Evolutionary conservation across 2,329 filamentous ascomycete species (phyloP).

Genomic region (Pyrenochaeta sp.): DNA sequence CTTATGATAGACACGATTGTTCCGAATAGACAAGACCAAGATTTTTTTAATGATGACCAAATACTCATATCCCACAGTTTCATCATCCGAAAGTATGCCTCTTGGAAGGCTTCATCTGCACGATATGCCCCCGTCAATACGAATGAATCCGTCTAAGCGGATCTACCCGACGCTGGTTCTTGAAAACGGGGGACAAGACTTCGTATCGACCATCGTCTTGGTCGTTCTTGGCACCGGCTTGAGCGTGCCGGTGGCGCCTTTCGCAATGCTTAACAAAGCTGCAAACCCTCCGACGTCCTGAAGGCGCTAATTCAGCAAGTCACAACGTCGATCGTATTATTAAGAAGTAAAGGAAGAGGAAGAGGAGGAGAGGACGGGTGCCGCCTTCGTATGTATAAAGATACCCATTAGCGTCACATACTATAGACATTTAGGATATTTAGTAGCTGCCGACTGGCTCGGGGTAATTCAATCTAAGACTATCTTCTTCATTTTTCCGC

Average conservation of each 20-base stretch:
- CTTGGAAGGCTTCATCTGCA: conserved; percentile 27
- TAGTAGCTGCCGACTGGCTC: conserved; percentile 13
- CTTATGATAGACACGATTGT: conserved; percentile 7
- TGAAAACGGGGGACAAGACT: conserved; percentile 1
- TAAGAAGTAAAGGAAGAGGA: background rate
- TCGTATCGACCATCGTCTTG: conserved; percentile 1
- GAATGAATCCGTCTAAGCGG: conserved; percentile 20
- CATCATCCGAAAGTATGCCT: conserved; percentile 23
- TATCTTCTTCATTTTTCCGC: no score
- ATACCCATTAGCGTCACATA: conserved; percentile 12
- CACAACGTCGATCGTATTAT: background rate
- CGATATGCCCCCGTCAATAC: conserved; percentile 28
- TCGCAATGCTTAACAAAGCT: no score
- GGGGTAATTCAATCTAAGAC: no score
- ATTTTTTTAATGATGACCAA: no score
- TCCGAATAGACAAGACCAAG: background rate
- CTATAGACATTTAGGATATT: conserved; percentile 10
- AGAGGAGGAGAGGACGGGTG: background rate
- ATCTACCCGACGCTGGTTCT: background rate
- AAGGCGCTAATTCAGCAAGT: no score
- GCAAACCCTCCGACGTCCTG: no score
- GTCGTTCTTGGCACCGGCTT: background rate
- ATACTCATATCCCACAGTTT: conserved; percentile 33
- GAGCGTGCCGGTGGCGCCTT: background rate
- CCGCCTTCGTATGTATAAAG: background rate